Evolutionary conservation across 225 moss, liverwort and hornwort genomes (phyloP).

Genomic region (Polytrichum formosum): DNA sequence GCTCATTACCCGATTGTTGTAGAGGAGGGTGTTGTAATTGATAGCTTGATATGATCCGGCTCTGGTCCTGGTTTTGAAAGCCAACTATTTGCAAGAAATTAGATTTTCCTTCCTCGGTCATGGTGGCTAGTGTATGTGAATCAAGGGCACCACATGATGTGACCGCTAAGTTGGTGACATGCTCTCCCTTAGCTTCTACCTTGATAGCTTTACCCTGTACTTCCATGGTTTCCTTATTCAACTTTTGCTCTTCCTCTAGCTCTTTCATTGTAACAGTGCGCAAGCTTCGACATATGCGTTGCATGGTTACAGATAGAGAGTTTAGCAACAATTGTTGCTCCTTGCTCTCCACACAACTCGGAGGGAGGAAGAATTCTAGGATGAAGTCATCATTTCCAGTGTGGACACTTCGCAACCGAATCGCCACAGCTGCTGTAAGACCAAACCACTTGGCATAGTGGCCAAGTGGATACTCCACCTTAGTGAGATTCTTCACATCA

Average conservation of each 20-base stretch:
- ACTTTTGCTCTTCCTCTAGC: conserved; percentile 74
- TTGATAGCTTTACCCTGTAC: conserved; percentile 42
- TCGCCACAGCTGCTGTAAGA: conserved; percentile 84
- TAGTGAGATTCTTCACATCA: conserved; percentile 72
- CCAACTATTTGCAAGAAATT: conserved; percentile 3
- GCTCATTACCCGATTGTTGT: conserved; percentile 19
- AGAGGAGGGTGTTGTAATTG: conserved; percentile 32
- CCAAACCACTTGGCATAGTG: conserved; percentile 90
- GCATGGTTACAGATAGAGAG: conserved; percentile 91
- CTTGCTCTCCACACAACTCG: conserved; percentile 60
- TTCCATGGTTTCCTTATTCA: conserved; percentile 43
- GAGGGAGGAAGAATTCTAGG: conserved; percentile 93
- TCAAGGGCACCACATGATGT: conserved; percentile 18
- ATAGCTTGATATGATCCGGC: conserved; percentile 10
- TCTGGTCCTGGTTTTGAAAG: conserved; percentile 13
- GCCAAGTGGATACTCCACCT: conserved; percentile 88
- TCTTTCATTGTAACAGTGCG: conserved; percentile 89
- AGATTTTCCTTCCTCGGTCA: conserved; percentile 19
- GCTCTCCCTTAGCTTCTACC: conserved; percentile 35
- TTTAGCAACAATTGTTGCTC: conserved; percentile 86
- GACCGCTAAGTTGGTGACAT: not conserved
- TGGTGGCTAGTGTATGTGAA: conserved; percentile 12
- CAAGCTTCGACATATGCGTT: conserved; percentile 84
- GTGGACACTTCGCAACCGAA: conserved; percentile 90
- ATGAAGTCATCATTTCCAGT: conserved; percentile 92